Evolutionary conservation across 148 eudicot genomes (phyloP).

Genomic region (Camellia granthamiana): DNA sequence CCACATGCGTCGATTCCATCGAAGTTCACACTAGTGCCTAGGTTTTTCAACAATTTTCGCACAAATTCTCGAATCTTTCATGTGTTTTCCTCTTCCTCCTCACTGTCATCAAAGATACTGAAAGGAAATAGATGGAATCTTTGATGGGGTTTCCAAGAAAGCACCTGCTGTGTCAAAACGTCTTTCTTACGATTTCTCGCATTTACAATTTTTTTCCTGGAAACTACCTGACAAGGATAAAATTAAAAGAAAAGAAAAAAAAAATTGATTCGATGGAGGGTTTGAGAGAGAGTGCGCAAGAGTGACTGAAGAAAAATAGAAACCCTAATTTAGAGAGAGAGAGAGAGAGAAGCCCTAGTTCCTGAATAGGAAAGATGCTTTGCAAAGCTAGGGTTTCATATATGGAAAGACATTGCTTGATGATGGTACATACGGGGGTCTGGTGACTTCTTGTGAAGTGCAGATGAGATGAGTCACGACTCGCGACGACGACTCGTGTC

Average conservation of each 20-base stretch:
- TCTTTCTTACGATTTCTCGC: neutral
- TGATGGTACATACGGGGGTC: too few species aligned
- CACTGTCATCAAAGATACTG: neutral
- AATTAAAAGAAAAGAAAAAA: neutral
- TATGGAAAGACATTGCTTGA: too few species aligned
- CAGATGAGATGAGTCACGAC: too few species aligned
- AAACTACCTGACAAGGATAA: neutral
- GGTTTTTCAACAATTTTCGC: neutral
- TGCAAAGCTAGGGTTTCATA: too few species aligned
- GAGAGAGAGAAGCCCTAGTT: neutral
- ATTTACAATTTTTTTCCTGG: neutral
- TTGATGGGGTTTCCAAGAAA: neutral
- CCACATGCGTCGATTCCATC: conserved; percentile 19
- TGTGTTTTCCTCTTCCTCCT: neutral
- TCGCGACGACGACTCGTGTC: too few species aligned
- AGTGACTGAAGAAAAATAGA: neutral
- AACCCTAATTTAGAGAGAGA: neutral
- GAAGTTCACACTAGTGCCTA: neutral
- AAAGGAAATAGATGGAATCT: neutral
- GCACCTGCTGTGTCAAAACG: neutral
- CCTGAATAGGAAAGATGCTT: neutral
- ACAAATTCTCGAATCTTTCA: neutral
- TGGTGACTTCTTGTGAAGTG: too few species aligned
- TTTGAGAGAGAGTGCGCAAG: neutral
- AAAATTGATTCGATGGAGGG: neutral